Base-by-base conservation (phyloP, 2,329 filamentous ascomycete species). In the Dactylellina sp. region DNA sequence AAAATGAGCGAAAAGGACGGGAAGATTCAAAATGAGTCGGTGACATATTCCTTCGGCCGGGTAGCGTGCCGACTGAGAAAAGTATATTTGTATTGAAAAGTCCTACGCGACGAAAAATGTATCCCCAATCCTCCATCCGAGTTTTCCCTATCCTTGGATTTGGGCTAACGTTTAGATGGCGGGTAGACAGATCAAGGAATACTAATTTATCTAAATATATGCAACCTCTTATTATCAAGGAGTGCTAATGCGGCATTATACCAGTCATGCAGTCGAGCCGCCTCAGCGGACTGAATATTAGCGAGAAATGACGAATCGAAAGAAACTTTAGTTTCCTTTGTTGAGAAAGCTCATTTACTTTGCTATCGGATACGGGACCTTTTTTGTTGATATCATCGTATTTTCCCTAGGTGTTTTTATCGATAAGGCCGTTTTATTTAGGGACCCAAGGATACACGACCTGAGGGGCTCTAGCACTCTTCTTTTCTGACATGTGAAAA, bases 61-160 rank as follows among this genome's bases (percentile, higher is more conserved):
- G 20, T 46, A 46, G 20, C 9, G 16, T 46, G 42, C 42, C 42
- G 42, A 46, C 16, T 46, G 12, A 24, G 28, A 32, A 32, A 32
- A 32, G 5, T 32, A n/a, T n/a, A n/a, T n/a, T 35, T 35, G 32
- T 35, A n/a, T 35, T 6, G 32, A 35, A 35, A 35, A 6, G 37
- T 12, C 37, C 12, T 40, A 40, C 37, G 37, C 6, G 12, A 40
- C 6, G 18, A n/a, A 55, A n/a, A n/a, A 28, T 53, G 35, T 16
- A n/a, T 32, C n/a, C 18, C 50, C 20, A 4, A 44, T 24, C 11
- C 53, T 53, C 53, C 18, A 57, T 42, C 70, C 70, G 70, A 60
- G 70, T 61, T 66, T 66, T 74, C 70, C 70, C 70, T 74, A 74
- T 66, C 70, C 70, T 66, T 61, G 55, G 20, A 37, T 28, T 25